A percentile compares a stretch with the other conserved stretches of the same genome.
Evolutionary conservation across 306 rosid species (phyloP).

Genomic region (cucumber (Cucumis sativus)): DNA sequence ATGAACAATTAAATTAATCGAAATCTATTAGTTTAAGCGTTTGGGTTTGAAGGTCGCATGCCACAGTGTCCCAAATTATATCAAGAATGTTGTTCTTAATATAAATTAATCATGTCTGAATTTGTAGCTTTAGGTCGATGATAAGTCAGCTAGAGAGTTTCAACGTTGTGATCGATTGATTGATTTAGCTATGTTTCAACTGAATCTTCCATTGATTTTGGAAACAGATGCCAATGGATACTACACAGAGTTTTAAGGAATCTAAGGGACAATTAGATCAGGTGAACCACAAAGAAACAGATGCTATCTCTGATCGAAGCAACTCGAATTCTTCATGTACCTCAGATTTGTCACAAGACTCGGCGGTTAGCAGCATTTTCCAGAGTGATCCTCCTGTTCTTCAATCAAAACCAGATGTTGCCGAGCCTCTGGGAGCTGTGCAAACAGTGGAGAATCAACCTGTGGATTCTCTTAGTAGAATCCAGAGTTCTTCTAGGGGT

Average conservation of each 20-base stretch:
- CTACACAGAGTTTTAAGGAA: not conserved
- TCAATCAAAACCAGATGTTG: not conserved
- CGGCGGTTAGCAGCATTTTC: not conserved
- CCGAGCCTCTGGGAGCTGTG: not conserved
- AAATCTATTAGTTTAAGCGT: not conserved
- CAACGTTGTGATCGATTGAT: not conserved
- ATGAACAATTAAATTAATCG: not conserved
- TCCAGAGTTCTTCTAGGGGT: not conserved
- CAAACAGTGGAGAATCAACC: not conserved
- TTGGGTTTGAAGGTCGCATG: not conserved
- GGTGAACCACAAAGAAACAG: not conserved
- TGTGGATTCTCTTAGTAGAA: not conserved
- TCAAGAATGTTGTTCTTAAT: not conserved
- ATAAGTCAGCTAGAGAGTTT: not conserved
- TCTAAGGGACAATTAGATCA: slow-evolving; percentile 2
- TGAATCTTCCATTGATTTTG: not conserved
- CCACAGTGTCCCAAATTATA: not conserved
- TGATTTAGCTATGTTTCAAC: not conserved
- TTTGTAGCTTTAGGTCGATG: not conserved
- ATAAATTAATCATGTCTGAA: not conserved
- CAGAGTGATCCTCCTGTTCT: not conserved
- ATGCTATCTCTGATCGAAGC: not conserved
- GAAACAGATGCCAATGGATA: not conserved
- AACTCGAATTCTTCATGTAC: not conserved
- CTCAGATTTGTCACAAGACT: slow-evolving; percentile 1